These are phyloP conservation scores for Elaeagnus macrophylla DNA, from an alignment of 306 rosid species.

Conservation along the genomic window DNA sequence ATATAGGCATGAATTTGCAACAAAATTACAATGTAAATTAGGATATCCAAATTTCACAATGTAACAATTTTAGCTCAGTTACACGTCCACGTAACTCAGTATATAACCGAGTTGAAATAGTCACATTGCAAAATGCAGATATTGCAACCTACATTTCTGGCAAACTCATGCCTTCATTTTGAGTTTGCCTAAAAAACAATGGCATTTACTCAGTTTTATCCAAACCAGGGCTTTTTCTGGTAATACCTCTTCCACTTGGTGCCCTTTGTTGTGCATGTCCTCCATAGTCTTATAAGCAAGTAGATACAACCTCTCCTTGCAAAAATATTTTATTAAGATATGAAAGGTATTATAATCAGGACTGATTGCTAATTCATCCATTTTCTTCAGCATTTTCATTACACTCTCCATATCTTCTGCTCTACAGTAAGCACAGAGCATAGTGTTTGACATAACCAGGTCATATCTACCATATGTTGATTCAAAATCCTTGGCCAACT, in stretches of 20 bases:
- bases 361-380: slow-evolving; percentile 74
- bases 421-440: slow-evolving; percentile 93
- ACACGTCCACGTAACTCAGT: no score
- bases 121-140: no score
- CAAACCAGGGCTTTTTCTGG: no score
- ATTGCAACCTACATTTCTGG: no score
- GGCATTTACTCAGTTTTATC: no score
- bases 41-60: no score
- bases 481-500: slow-evolving; percentile 73
- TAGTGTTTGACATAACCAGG: slow-evolving; percentile 71
- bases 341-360: slow-evolving; percentile 81
- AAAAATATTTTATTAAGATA: slow-evolving; percentile 76
- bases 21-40: no score
- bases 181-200: no score
- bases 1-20: no score
- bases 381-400: slow-evolving; percentile 81
- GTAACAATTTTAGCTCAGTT: no score
- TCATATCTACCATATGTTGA: slow-evolving; percentile 62
- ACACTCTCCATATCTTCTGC: slow-evolving; percentile 93
- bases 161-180: no score
- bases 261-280: slow-evolving; percentile 80
- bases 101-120: no score
- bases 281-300: slow-evolving; percentile 71
- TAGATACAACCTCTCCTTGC: slow-evolving; percentile 67
- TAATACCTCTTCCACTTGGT: slow-evolving; percentile 77